Percentiles rank a stretch among this genome's conserved stretches.
Evolutionary conservation across 257 asterid genomes (phyloP).

Genomic region (Solanum okadae): DNA sequence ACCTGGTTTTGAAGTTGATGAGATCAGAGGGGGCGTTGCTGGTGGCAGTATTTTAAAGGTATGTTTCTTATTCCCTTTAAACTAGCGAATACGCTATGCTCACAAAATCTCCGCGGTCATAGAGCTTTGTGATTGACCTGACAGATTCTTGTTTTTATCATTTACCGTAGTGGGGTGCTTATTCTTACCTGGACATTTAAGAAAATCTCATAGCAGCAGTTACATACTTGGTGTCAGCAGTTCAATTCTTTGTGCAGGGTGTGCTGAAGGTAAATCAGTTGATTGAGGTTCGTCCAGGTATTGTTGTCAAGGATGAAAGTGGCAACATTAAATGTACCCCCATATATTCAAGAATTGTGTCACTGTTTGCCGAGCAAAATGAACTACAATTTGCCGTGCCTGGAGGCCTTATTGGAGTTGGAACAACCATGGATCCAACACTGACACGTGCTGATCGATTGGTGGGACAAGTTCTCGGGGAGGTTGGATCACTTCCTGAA

Average conservation of each 20-base stretch:
- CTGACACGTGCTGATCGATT: conserved; percentile 98
- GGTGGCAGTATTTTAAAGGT: conserved; percentile 98
- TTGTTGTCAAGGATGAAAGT: conserved; percentile 83
- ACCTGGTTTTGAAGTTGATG: conserved; percentile 98
- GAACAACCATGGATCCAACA: conserved; percentile 98
- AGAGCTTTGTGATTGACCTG: background rate
- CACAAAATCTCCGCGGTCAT: background rate
- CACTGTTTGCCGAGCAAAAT: conserved; percentile 87
- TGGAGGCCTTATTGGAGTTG: conserved; percentile 98
- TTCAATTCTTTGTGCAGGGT: conserved; percentile 54
- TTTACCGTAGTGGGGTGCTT: background rate
- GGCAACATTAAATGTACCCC: conserved; percentile 90
- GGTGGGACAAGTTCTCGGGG: conserved; percentile 99
- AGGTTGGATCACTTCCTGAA: conserved; percentile 95
- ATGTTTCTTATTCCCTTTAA: background rate
- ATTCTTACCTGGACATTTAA: background rate
- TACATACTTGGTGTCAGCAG: background rate
- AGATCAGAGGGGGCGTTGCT: conserved; percentile 94
- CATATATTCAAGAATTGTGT: conserved; percentile 84
- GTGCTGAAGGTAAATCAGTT: conserved; percentile 80
- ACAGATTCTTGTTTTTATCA: background rate
- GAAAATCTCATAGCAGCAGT: background rate
- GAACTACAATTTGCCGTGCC: conserved; percentile 97
- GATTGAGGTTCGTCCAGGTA: conserved; percentile 98
- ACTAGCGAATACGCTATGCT: background rate